Evolutionary conservation across 129 eudicot species (phyloP).

Genomic region (Helichrysum umbraculigerum): DNA sequence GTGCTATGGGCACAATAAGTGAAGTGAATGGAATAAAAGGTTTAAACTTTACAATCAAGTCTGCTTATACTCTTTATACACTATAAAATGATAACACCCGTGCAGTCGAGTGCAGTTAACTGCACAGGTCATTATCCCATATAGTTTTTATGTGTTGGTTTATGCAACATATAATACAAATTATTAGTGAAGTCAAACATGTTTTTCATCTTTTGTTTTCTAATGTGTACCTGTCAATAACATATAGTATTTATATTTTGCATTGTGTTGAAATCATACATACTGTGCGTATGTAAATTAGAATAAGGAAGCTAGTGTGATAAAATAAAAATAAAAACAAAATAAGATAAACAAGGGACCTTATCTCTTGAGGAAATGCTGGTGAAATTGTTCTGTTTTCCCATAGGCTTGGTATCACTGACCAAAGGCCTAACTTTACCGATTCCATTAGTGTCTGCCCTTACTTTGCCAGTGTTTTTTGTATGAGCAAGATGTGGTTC

Average conservation of each 20-base stretch:
- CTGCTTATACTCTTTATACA: neutral
- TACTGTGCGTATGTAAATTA: neutral
- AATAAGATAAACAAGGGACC: constrained; percentile 33
- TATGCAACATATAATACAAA: neutral
- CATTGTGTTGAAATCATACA: neutral
- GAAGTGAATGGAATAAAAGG: neutral
- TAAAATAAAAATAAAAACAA: neutral
- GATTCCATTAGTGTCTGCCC: constrained; percentile 37
- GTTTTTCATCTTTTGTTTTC: neutral
- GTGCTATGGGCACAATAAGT: neutral
- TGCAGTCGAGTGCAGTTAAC: neutral
- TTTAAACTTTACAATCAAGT: neutral
- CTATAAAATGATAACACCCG: neutral
- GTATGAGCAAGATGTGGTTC: constrained; percentile 38
- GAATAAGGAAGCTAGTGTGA: constrained; percentile 5
- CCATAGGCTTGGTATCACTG: constrained; percentile 36
- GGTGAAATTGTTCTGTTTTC: constrained; percentile 35
- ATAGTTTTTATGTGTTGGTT: neutral
- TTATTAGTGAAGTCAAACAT: neutral
- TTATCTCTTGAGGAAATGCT: constrained; percentile 35
- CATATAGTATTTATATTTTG: neutral
- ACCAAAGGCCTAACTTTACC: constrained; percentile 23
- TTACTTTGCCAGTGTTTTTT: constrained; percentile 30
- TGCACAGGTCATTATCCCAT: neutral
- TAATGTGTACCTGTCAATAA: neutral